Percentiles rank a stretch among this genome's conserved stretches.
Evolutionary conservation across 805 yeast species (phyloP).

Genomic region (Schwanniomyces sp.): DNA sequence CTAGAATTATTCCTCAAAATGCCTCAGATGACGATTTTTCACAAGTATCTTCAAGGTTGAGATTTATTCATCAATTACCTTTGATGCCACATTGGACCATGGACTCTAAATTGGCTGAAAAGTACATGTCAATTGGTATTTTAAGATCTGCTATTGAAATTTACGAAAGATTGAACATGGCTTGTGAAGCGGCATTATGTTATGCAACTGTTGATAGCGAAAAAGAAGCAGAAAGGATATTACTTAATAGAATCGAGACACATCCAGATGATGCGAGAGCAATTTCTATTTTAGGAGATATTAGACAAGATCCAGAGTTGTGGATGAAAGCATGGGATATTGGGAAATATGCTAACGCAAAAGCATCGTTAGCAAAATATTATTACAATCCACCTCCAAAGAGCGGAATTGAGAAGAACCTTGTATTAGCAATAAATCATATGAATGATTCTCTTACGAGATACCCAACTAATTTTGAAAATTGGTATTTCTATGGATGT

Average conservation of each 20-base stretch:
- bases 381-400: conserved; percentile 63
- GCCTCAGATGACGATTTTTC: conserved; percentile 22
- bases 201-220: conserved; percentile 82
- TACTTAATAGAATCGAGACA: conserved; percentile 50
- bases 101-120: conserved; percentile 82
- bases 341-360: conserved; percentile 82
- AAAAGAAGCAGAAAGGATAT: conserved; percentile 58
- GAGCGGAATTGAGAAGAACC: conserved; percentile 52
- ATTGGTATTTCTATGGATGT: conserved; percentile 94
- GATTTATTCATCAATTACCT: conserved; percentile 72
- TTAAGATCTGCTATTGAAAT: conserved; percentile 86
- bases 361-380: conserved; percentile 74
- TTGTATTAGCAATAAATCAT: conserved; percentile 58
- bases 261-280: conserved; percentile 83
- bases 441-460: conserved; percentile 71
- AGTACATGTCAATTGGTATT: conserved; percentile 81
- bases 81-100: conserved; percentile 81
- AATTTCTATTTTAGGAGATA: conserved; percentile 80
- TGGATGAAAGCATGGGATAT: conserved; percentile 90
- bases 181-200: conserved; percentile 86
- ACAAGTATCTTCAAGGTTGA: conserved; percentile 51
- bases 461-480: conserved; percentile 72
- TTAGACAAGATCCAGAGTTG: conserved; percentile 66
- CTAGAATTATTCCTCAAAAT: conserved; percentile 52
- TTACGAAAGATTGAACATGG: conserved; percentile 73